Base-by-base conservation (phyloP, 2,329 filamentous ascomycete species). In the Beauveria caledonica region DNA sequence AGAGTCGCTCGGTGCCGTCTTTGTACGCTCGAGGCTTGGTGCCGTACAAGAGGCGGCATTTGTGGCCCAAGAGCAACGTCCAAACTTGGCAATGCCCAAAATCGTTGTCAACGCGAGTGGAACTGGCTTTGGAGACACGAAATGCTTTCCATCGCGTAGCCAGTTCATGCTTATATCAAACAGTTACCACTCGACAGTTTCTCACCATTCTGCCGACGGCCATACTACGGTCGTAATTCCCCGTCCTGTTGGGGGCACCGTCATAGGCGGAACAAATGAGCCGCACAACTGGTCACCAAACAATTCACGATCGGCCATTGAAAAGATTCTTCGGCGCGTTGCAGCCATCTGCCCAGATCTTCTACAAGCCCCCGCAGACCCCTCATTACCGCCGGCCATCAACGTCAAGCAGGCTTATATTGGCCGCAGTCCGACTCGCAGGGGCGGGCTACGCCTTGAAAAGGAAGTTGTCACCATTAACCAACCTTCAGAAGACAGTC, bases 341-440 rank as follows among this genome's bases (percentile, higher is more conserved):
- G 19, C 21, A 2, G 23, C 19, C 17, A 17, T 60, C 17, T 56
- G 51, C 3, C 59, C 59, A 11, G 50, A 60, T 44, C 50, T 60
- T 15, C 39, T 23, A 9, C 25, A 27, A n/a, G n/a, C 33, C 4
- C 13, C 15, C n/a, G 29, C 51, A 21, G 33, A 27, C 6, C 17
- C 25, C 10, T 21, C 51, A 3, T 9, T 19, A 21, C 5, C 10
- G 10, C 55, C 55, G 9, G 10, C 29, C 6, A 58, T 58, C 21
- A 15, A 33, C 4, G 45, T 53, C 15, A 13, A 25, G 9, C 25
- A 55, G 15, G 52, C 42, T 11, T 42, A 60, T 19, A 54, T 60
- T 46, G 52, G 59, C 40, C 59, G 59, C 25, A 39, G 52, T 15
- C 59, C 59, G 19, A 60, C 48, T 36, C 59, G 59, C 21, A 49